These are phyloP conservation scores for Lasiosphaeria miniovina DNA, from an alignment of 495 filamentous ascomycete genomes.

Conservation along the genomic window DNA sequence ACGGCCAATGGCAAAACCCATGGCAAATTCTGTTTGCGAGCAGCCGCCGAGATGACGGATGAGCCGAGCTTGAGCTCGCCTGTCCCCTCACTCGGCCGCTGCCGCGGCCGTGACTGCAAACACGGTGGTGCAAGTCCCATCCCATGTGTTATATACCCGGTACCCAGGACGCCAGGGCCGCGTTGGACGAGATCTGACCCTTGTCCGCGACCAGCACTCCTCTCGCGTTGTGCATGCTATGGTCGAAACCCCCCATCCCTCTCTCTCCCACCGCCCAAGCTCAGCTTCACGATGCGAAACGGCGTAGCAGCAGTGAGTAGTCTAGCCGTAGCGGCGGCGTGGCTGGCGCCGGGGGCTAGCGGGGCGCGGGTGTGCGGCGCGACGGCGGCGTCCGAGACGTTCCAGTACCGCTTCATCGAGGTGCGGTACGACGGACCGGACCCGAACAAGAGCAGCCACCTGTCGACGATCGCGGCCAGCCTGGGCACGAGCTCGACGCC, in stretches of 20 bases:
- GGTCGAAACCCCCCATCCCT: background rate
- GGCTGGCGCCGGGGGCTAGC: slow-evolving; percentile 12
- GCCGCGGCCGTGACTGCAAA: too few species aligned
- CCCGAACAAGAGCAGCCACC: slow-evolving; percentile 24
- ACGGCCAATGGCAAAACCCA: too few species aligned
- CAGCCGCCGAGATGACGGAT: too few species aligned
- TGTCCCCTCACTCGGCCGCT: too few species aligned
- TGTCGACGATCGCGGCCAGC: slow-evolving; percentile 36
- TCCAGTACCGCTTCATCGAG: slow-evolving; percentile 32
- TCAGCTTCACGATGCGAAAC: slow-evolving; percentile 2
- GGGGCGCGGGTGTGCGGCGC: slow-evolving; percentile 31
- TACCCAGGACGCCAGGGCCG: too few species aligned
- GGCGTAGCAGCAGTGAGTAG: slow-evolving; percentile 7
- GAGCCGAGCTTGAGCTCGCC: too few species aligned
- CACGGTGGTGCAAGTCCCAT: too few species aligned
- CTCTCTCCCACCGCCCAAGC: background rate
- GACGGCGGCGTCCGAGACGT: slow-evolving; percentile 16
- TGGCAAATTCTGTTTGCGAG: too few species aligned
- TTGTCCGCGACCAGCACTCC: too few species aligned
- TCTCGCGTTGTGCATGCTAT: too few species aligned
- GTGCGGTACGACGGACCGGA: slow-evolving; percentile 36
- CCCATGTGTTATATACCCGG: too few species aligned
- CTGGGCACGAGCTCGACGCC: slow-evolving; percentile 24
- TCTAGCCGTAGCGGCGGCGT: slow-evolving; percentile 9
- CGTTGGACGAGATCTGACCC: too few species aligned